These are phyloP conservation scores for Neonectria neomacrospora DNA, from an alignment of 2,329 filamentous ascomycete species.

Conservation along the genomic window DNA sequence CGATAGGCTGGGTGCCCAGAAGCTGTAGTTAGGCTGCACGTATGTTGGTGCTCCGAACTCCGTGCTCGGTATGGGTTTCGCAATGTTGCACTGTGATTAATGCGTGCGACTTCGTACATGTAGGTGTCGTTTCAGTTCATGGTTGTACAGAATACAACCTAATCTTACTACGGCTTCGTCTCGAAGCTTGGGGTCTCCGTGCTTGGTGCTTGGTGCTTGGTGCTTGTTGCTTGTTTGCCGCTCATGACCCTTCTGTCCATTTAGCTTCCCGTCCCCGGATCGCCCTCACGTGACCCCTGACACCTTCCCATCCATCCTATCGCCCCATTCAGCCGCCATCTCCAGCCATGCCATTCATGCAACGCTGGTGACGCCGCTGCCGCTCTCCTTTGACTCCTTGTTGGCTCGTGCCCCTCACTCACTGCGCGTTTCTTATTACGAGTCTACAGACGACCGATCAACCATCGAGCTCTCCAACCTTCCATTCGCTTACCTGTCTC, in stretches of 20 bases:
- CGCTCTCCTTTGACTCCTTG: conserved; percentile 18
- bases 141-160: not conserved
- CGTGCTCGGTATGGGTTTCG: not conserved
- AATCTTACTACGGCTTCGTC: no score
- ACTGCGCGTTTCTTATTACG: conserved; percentile 14
- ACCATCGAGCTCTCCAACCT: conserved; percentile 16
- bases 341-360: conserved; percentile 25
- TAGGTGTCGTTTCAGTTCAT: not conserved
- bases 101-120: not conserved
- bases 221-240: not conserved
- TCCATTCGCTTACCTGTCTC: conserved; percentile 21
- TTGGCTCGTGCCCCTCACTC: conserved; percentile 32
- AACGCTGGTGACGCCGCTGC: conserved; percentile 25
- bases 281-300: conserved; percentile 17
- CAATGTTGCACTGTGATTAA: not conserved
- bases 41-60: not conserved
- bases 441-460: conserved; percentile 16
- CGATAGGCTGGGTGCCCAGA: no score
- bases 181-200: conserved; percentile 22
- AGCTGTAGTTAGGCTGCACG: not conserved
- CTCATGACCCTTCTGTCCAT: conserved; percentile 10
- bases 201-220: no score
- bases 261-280: conserved; percentile 7
- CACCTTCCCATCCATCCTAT: conserved; percentile 4
- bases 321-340: conserved; percentile 25